Percentiles rank a stretch among this genome's conserved stretches.
Conservation (phyloP, 441 rosid genomes). For the Pelargonium australe region DNA sequence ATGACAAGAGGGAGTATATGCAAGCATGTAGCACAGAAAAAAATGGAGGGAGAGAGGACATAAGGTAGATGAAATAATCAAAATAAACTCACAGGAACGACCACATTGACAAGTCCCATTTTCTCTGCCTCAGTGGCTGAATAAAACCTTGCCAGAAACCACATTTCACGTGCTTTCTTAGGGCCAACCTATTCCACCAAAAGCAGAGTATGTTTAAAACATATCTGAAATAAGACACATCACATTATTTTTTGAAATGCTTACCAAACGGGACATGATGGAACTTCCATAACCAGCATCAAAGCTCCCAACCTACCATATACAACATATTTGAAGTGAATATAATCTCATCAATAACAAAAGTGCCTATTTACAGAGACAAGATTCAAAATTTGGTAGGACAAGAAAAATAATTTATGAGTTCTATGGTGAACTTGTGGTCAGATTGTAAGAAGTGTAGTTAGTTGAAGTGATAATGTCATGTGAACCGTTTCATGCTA, state of each 20-base stretch:
- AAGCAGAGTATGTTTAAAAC: neutral
- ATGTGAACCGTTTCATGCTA: neutral
- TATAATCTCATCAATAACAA: neutral
- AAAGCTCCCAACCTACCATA: conserved; percentile 80
- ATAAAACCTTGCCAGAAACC: conserved; percentile 83
- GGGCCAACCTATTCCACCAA: conserved; percentile 61
- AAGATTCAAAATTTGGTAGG: neutral
- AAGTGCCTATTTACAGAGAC: neutral
- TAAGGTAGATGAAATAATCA: neutral
- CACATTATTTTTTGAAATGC: neutral
- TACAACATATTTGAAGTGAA: neutral
- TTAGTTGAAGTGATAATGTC: neutral
- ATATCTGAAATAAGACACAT: neutral
- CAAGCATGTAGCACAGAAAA: neutral
- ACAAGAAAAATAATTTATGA: neutral
- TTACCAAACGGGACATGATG: conserved; percentile 90
- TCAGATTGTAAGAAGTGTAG: neutral
- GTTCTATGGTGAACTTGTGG: neutral
- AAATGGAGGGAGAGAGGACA: neutral
- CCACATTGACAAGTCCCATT: conserved; percentile 86
- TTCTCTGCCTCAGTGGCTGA: conserved; percentile 79
- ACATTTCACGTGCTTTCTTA: conserved; percentile 88
- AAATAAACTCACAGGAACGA: conserved; percentile 60
- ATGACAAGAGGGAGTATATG: neutral
- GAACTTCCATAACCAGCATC: conserved; percentile 98